A percentile compares a stretch with the other conserved stretches of the same genome.
phyloP scores from a whole-genome alignment of 2,329 filamentous ascomycete species.

The Tolypocladium sp. region DNA sequence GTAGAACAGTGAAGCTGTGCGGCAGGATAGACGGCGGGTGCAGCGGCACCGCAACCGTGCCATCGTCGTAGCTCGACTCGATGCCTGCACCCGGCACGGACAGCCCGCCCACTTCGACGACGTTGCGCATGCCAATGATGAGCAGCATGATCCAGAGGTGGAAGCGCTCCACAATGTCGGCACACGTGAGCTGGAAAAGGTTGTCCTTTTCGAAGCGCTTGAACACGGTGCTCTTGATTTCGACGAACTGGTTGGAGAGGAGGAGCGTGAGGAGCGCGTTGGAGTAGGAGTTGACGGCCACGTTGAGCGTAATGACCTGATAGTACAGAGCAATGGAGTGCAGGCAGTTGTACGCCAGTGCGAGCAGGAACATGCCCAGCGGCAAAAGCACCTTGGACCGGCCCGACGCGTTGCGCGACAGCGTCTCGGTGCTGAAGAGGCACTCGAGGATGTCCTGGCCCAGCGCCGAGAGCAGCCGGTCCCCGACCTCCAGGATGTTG shows the following conservation, averaged over 20 bases:
- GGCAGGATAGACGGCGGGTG: conserved; percentile 71
- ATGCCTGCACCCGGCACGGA: conserved; percentile 49
- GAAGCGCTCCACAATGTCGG: conserved; percentile 93
- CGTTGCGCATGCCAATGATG: conserved; percentile 92
- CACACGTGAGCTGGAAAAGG: conserved; percentile 90
- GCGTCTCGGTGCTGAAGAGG: conserved; percentile 83
- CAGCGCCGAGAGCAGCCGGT: conserved; percentile 80
- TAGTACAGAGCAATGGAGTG: conserved; percentile 89
- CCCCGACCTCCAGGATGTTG: conserved; percentile 89
- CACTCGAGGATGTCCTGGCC: conserved; percentile 96
- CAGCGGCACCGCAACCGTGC: conserved; percentile 47
- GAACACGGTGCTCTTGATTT: conserved; percentile 97
- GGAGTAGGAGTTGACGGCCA: conserved; percentile 96
- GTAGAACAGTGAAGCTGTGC: conserved; percentile 82
- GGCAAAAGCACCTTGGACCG: conserved; percentile 86
- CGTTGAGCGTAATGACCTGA: conserved; percentile 94
- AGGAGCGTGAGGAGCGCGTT: conserved; percentile 88
- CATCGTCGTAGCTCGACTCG: conserved; percentile 35
- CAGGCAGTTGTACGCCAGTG: conserved; percentile 77
- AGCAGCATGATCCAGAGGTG: conserved; percentile 96
- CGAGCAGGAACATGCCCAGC: conserved; percentile 82
- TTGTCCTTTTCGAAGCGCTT: conserved; percentile 99
- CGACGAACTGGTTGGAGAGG: conserved; percentile 96
- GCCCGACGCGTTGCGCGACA: conserved; percentile 79
- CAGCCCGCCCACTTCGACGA: conserved; percentile 87